phyloP scores from a whole-genome alignment of 257 asterid genomes.

The Scutellaria barbata region DNA sequence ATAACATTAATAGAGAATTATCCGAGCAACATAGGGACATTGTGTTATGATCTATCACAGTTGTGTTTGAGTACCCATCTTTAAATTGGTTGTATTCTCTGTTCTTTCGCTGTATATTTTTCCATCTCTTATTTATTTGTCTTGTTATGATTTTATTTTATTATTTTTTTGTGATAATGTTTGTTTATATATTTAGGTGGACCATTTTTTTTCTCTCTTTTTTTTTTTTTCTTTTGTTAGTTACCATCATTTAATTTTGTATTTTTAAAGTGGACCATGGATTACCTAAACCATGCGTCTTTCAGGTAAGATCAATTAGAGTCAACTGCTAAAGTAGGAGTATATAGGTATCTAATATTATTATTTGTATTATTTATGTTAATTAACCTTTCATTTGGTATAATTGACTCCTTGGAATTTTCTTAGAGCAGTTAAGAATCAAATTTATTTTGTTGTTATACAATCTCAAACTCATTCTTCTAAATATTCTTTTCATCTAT shows the following conservation, averaged over 20 bases:
- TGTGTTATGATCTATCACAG: slow-evolving; percentile 19
- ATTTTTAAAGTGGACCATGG: slow-evolving; percentile 44
- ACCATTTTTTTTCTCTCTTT: slow-evolving; percentile 1
- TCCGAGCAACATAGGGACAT: slow-evolving; percentile 2
- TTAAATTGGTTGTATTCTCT: slow-evolving; percentile 30
- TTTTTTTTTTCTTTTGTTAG: too few relatives aligned
- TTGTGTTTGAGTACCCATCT: slow-evolving; percentile 31
- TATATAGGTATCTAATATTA: neutral
- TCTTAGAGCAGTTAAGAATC: slow-evolving; percentile 33
- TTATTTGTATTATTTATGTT: slow-evolving; percentile 5
- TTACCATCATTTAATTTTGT: neutral
- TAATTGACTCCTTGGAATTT: slow-evolving; percentile 16
- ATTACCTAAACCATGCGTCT: slow-evolving; percentile 60
- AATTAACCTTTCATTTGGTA: slow-evolving; percentile 10
- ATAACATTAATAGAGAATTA: neutral
- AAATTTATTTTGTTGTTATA: neutral
- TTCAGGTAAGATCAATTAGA: slow-evolving; percentile 45
- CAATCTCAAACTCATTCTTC: slow-evolving; percentile 10
- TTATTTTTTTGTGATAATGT: slow-evolving; percentile 29
- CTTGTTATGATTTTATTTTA: slow-evolving; percentile 27
- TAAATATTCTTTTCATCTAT: too few relatives aligned
- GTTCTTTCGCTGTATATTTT: slow-evolving; percentile 1
- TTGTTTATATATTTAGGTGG: slow-evolving; percentile 22
- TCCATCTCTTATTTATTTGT: slow-evolving; percentile 35
- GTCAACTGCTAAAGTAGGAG: slow-evolving; percentile 66